Base-by-base conservation (phyloP, 805 yeast species). In the Starmerella bombi region DNA sequence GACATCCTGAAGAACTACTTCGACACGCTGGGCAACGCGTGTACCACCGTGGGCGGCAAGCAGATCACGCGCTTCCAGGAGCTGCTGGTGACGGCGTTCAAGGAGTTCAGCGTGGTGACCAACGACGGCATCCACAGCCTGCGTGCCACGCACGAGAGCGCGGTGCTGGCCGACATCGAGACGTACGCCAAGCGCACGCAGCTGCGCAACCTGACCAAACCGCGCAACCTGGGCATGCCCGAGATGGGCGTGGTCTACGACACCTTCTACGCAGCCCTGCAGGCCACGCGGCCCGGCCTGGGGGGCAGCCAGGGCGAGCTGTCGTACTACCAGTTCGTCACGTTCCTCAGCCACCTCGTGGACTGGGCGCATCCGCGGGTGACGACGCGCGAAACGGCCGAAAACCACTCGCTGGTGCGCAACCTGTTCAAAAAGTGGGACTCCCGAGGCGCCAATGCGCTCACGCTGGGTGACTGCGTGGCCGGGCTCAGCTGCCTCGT, bases 161-260 rank as follows among this genome's bases (percentile, higher is more conserved):
- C 77, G 34, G 88, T 91, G 33, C 75, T 81, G 54, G 81, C 72
- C 51, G 88, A 91, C 40, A 84, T 88, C 46, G 94, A 91, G 50
- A 69, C 76, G 1, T 88, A 88, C 63, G 93, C 91, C 27, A 91
- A 88, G 59, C 70, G 94, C 42, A 83, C 96, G 0, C 95, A 91
- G 59, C 58, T 91, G 31, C 69, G 98, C 50, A 86, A 84, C 59
- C 63, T 88, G 40, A 88, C 93, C 27, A 77, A 78, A 55, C 73
- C 82, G 1, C 69, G 67, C 20, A 72, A 80, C 54, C 61, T 88
- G 25, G 57, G 67, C 3, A 65, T 60, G 20, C 75, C 67, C 0
- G 73, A 81, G 29, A 50, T 84, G 15, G 74, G 84, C 3, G 72
- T 79, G 41, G 65, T 85, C 4, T 88, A 91, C 58, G 97, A 91